phyloP scores from a whole-genome alignment of 257 asterid species.

The Fraxinus americana region DNA sequence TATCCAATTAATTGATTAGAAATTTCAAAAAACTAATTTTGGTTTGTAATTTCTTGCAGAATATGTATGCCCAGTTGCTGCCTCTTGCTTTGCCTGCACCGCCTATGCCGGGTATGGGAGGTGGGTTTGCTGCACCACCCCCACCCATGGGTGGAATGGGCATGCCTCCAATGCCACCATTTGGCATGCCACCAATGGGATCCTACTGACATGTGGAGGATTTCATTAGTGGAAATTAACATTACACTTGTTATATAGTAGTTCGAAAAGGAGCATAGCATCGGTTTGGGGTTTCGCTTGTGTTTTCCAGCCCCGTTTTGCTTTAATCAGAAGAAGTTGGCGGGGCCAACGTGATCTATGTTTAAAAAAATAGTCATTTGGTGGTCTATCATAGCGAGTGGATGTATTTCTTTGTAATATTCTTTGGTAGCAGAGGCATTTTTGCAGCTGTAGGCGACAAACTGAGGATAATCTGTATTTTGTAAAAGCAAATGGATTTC shows the following conservation, averaged over 20 bases:
- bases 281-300: slow-evolving; percentile 11
- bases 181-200: slow-evolving; percentile 65
- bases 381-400: slow-evolving; percentile 33
- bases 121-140: slow-evolving; percentile 42
- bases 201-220: slow-evolving; percentile 35
- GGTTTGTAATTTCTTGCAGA: slow-evolving; percentile 36
- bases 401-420: slow-evolving; percentile 48
- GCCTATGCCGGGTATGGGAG: slow-evolving; percentile 62
- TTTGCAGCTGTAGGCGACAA: slow-evolving; percentile 63
- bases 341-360: slow-evolving; percentile 24
- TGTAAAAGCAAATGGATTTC: slow-evolving; percentile 19
- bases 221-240: slow-evolving; percentile 11
- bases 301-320: slow-evolving; percentile 19
- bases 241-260: neutral
- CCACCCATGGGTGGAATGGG: slow-evolving; percentile 65
- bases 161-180: slow-evolving; percentile 64
- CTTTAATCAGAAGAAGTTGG: slow-evolving; percentile 16
- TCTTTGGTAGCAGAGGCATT: slow-evolving; percentile 51
- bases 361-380: slow-evolving; percentile 32
- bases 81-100: slow-evolving; percentile 67
- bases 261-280: slow-evolving; percentile 6
- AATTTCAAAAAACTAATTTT: slow-evolving; percentile 4
- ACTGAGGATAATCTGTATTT: slow-evolving; percentile 46
- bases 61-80: slow-evolving; percentile 59
- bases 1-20: neutral